Conservation (phyloP, 1,284 basidiomycete species). For the Leccinum solheimii region DNA sequence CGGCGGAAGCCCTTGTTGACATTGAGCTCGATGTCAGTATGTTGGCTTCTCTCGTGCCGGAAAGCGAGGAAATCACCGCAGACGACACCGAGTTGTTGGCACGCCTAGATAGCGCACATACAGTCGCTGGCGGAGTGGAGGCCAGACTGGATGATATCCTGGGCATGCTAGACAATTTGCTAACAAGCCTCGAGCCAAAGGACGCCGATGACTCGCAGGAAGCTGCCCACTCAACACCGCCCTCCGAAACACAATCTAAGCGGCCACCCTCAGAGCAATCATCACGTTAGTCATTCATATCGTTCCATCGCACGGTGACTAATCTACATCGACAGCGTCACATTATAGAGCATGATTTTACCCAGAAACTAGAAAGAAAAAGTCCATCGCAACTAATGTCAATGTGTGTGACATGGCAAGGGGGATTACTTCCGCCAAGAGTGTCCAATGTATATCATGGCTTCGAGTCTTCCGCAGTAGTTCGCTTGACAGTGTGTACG, state of each 20-base stretch:
- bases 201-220: constrained; percentile 3
- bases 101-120: constrained; percentile 53
- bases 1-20: constrained; percentile 1
- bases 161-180: constrained; percentile 52
- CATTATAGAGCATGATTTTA: constrained; percentile 23
- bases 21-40: constrained; percentile 39
- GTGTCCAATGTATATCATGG: constrained; percentile 31
- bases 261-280: background rate
- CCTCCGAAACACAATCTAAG: constrained; percentile 4
- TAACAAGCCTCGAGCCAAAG: constrained; percentile 44
- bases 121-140: constrained; percentile 58
- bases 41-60: constrained; percentile 39
- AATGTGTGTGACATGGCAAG: constrained; percentile 12
- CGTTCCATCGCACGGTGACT: background rate
- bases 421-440: constrained; percentile 22
- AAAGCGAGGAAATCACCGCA: constrained; percentile 34
- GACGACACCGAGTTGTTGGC: constrained; percentile 49
- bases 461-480: constrained; percentile 33
- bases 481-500: constrained; percentile 76
- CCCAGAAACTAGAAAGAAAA: constrained; percentile 6
- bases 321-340: background rate
- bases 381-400: constrained; percentile 6
- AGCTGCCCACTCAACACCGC: background rate
- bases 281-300: constrained; percentile 18
- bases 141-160: constrained; percentile 56